Evolutionary conservation across 352 stramenopile species (phyloP), one percentile per base, ranked within the genome.

Genomic region (Ochromonadaceae sp.): DNA sequence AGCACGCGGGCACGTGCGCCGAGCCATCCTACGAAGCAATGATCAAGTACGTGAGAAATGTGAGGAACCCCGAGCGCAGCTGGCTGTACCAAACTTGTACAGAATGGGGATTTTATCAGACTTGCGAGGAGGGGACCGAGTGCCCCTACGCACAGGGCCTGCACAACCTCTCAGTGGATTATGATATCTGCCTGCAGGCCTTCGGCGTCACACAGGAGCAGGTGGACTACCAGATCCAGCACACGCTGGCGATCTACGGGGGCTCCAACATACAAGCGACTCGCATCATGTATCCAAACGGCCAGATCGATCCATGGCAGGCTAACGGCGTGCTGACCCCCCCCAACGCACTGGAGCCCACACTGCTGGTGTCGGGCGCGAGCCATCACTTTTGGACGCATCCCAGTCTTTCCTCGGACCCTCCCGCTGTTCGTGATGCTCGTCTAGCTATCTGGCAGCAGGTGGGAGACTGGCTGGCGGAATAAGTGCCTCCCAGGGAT

Each of bases 71-170:
- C 12, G 67, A 72, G 41, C 58, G 76, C 39, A 72, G 71, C 3
- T 90, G 82, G 82, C 58, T 83, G 25, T 90, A 77, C 66, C 80
- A 87, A 72, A 86, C 81, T n/a, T 90, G 82, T 66, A 83, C 73
- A 25, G 81, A 90, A 74, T 82, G 86, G 67, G 82, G 81, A 10
- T 90, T 86, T 52, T 87, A 87, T 67, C 81, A 89, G 73, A 88
- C 82, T 2, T 90, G 82, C 57, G 58, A 76, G 26, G 48, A 70
- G 4, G 73, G 80, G n/a, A 77, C 70, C 17, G 26, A 63, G 0
- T 90, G 81, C 71, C 81, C 81, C 15, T 88, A 78, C 68, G 81
- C 67, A 4, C 71, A 73, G 50, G 76, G 78, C 31, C 78, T 80
- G 44, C 76, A 87, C 66, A 70, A 57, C 7, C 40, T 90, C 17